A percentile compares a stretch with the other conserved stretches of the same genome.
Conservation (phyloP, 2,329 filamentous ascomycete genomes). For the Magnaporthales sp. region DNA sequence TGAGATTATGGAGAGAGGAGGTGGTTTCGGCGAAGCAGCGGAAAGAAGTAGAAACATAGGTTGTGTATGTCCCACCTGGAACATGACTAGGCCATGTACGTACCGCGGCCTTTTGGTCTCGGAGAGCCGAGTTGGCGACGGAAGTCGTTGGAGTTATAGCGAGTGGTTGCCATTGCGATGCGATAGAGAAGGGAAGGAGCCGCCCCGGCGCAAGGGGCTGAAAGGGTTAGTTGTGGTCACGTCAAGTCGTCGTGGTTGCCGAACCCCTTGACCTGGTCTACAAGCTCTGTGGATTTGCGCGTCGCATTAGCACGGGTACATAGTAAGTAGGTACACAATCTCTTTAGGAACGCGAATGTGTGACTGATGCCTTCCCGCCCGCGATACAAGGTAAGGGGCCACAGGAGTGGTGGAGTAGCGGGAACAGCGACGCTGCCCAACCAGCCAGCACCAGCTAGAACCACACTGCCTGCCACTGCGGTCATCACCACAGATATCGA, state of each 20-base stretch:
- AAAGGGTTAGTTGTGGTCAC: constrained; percentile 5
- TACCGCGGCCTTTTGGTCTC: constrained; percentile 41
- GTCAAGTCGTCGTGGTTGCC: constrained; percentile 13
- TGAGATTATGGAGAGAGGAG: not conserved
- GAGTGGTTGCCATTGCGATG: constrained; percentile 34
- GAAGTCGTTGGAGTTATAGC: constrained; percentile 36
- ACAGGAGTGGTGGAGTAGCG: not conserved
- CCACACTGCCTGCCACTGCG: not conserved
- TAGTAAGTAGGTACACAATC: not conserved
- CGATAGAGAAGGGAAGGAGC: constrained; percentile 11
- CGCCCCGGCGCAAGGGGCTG: not conserved
- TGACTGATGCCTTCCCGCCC: not conserved
- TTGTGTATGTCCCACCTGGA: not conserved
- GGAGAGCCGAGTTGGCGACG: constrained; percentile 47
- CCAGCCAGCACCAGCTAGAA: not conserved
- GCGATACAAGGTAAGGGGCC: not conserved
- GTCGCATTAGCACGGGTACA: not conserved
- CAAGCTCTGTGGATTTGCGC: constrained; percentile 25
- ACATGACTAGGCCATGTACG: not conserved
- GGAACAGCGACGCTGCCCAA: not conserved
- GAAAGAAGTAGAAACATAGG: not conserved
- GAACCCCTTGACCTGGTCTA: constrained; percentile 30
- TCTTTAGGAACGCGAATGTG: not conserved
- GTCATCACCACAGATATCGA: not conserved
- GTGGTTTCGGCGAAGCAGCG: not conserved